These are phyloP conservation scores for Leptographium lundbergii DNA, from an alignment of 2,329 filamentous ascomycete genomes.

Conservation along the genomic window DNA sequence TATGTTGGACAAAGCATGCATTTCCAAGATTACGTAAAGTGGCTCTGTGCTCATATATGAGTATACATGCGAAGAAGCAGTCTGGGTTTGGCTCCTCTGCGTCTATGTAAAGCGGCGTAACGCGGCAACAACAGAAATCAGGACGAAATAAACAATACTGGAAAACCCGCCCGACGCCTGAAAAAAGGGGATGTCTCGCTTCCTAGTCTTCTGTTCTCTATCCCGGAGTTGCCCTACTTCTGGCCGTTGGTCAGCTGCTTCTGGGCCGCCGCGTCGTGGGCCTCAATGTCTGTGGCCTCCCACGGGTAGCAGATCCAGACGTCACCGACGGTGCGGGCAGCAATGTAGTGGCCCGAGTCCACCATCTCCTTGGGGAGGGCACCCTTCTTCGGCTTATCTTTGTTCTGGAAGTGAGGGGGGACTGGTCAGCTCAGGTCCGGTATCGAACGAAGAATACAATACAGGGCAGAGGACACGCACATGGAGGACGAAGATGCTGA, in stretches of 20 bases:
- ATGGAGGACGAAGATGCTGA: slow-evolving; percentile 92
- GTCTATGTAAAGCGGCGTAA: neutral
- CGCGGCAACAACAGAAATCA: neutral
- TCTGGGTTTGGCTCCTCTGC: neutral
- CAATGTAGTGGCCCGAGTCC: slow-evolving; percentile 59
- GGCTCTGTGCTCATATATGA: neutral
- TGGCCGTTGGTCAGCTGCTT: slow-evolving; percentile 18
- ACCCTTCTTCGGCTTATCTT: slow-evolving; percentile 95
- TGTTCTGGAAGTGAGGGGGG: slow-evolving; percentile 50
- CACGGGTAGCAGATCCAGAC: slow-evolving; percentile 99
- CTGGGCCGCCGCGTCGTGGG: slow-evolving; percentile 65
- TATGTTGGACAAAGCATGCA: neutral
- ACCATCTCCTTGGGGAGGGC: slow-evolving; percentile 68
- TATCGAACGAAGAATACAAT: neutral
- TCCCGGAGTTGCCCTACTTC: neutral
- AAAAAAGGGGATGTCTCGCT: neutral
- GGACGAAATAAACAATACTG: neutral
- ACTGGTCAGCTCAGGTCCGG: slow-evolving; percentile 8
- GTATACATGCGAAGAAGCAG: neutral
- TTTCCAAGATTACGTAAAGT: neutral
- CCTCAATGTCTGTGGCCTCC: slow-evolving; percentile 90
- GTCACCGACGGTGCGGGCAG: slow-evolving; percentile 79
- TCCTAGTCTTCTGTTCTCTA: neutral
- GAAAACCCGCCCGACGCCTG: neutral
- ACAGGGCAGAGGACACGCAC: slow-evolving; percentile 28